Evolutionary conservation across 2,329 filamentous ascomycete genomes (phyloP).

Genomic region (Calcarisporium arbuscula): DNA sequence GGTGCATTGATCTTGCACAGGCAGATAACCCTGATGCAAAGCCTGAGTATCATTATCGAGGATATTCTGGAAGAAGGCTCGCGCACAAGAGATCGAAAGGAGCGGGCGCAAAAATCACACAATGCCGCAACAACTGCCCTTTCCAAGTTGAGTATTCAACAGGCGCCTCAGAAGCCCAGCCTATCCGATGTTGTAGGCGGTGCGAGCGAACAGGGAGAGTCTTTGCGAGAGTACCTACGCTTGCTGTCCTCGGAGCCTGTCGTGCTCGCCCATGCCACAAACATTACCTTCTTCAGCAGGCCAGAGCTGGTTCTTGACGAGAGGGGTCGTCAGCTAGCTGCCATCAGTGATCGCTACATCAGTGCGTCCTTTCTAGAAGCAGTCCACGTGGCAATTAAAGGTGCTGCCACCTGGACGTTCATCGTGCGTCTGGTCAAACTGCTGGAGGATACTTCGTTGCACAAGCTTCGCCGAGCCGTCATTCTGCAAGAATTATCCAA

Average conservation of each 20-base stretch:
- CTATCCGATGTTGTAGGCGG: constrained; percentile 22
- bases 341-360: constrained; percentile 34
- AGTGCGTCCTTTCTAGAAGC: constrained; percentile 35
- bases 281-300: constrained; percentile 29
- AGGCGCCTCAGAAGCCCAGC: constrained; percentile 19
- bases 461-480: constrained; percentile 24
- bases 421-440: constrained; percentile 28
- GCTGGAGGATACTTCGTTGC: constrained; percentile 16
- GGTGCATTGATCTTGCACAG: constrained; percentile 33
- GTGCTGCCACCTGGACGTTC: constrained; percentile 34
- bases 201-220: constrained; percentile 25
- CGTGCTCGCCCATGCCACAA: constrained; percentile 26
- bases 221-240: constrained; percentile 26
- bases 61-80: constrained; percentile 34
- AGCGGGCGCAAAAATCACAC: constrained; percentile 21
- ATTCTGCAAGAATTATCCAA: constrained; percentile 41
- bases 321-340: constrained; percentile 30
- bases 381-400: constrained; percentile 28
- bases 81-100: constrained; percentile 14
- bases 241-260: constrained; percentile 26
- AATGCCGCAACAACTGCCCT: constrained; percentile 22
- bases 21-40: constrained; percentile 29
- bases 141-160: constrained; percentile 24
- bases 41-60: constrained; percentile 34
- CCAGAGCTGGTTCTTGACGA: constrained; percentile 39